Base-by-base conservation (phyloP, 306 rosid species). In the Phaseolus lunatus region DNA sequence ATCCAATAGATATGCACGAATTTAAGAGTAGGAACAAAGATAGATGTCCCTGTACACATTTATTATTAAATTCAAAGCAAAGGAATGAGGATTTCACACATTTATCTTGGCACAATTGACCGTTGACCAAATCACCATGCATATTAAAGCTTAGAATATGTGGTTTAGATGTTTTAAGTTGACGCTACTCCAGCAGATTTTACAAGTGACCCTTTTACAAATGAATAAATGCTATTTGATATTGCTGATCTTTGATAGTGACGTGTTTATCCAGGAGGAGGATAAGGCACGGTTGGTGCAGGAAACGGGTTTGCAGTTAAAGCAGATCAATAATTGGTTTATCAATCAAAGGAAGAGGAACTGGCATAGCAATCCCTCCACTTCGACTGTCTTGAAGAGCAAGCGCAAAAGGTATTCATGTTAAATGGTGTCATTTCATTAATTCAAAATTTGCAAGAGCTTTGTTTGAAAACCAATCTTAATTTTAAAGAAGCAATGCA, bases 311-410 rank as follows among this genome's bases (percentile, higher is more conserved):
- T 85, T 95, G 83, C 97, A 95, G 20, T 68, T 95, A 68, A 95
- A 95, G 90, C 99, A 95, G 86, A 95, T 95, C 80, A 95, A 95
- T 81, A 95, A 95, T 50, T 95, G 99, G 99, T 95, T 95, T 86
- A 95, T 95, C 79, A 95, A 95, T 83, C 99, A 95, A 80, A 89
- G 99, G 85, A 95, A 95, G 89, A 89, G 99, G 81, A 95, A 95
- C 84, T 95, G 99, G 99, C 94, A 95, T 84, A 92, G 91, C 88
- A 95, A 95, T 85, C 89, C 98, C 64, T 95, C 99, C 29, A 88
- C 96, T 75, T 95, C 99, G 7, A 91, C 92, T 26, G 96, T 86
- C 62, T 88, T 89, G 82, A 95, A 95, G 87, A 95, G 92, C 91
- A 95, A 95, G 83, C 97, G 99, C 86, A 95, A 92, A 70, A 95